Base-by-base conservation (phyloP, 2,329 filamentous ascomycete genomes). In the Stagonosporopsis tanaceti region DNA sequence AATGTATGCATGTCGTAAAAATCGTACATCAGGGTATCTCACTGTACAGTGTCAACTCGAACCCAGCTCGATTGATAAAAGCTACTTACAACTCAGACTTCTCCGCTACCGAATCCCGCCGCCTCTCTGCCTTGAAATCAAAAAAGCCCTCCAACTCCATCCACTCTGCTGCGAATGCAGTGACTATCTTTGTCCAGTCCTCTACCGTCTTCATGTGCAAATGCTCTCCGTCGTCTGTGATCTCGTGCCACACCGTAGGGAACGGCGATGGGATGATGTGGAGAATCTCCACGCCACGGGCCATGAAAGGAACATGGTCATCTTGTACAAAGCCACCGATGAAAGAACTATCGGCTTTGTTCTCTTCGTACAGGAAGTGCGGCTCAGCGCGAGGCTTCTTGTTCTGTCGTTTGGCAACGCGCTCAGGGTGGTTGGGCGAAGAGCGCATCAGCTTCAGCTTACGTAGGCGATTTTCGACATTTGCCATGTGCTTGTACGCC, bases 221-320 rank as follows among this genome's bases (percentile, higher is more conserved):
- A 76, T 98, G 91, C 64, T 90, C 88, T 4, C 86, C 95, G 67
- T 97, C 90, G 71, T 99, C 95, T 0, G 87, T 80, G 64, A 93
- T 88, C 1, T 84, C 89, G 77, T 99, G 95, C 95, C 95, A 99
- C 2, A 96, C 90, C 0, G 66, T 54, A 1, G 94, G 93, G 71
- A 98, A 98, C 0, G 89, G 89, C 1, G 82, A 83, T 0, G 94
- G 93, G 55, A 99, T 98, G 30, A 99, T 78, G 76, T 99, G 95
- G 50, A 99, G 76, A n/a, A 98, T 85, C 30, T 96, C 89, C 0
- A 99, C 94, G 2, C 95, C 95, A 24, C 93, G 86, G 35, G 81
- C 81, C 85, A 98, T 87, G 71, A 99, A 99, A 0, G 95, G 95
- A 6, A 97, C 78, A 72, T 99, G 95, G 70, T 99, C 95, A 73